phyloP scores from a whole-genome alignment of 768 basidiomycete genomes.

The Suillus paluster region DNA sequence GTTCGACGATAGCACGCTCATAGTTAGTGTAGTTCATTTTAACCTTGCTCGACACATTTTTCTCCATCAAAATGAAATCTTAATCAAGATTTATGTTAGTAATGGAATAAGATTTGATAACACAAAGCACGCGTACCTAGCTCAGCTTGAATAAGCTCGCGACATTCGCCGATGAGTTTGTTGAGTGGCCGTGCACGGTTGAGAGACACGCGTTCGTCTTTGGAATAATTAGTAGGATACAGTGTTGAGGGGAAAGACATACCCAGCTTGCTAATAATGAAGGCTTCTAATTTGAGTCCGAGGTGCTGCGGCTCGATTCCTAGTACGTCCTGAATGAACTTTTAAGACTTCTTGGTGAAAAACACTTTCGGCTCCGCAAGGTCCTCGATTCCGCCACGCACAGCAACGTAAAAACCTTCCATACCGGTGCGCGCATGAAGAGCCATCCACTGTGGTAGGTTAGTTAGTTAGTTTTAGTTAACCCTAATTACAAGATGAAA shows the following conservation, averaged over 20 bases:
- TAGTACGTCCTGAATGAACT: conserved; percentile 6
- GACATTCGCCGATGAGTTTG: conserved; percentile 12
- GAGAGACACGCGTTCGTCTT: background rate
- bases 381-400: conserved; percentile 7
- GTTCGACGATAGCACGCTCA: background rate
- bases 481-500: too few relatives aligned
- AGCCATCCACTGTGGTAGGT: too few relatives aligned
- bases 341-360: conserved; percentile 11
- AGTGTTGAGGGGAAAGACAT: background rate
- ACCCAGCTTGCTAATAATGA: conserved; percentile 9
- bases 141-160: conserved; percentile 5
- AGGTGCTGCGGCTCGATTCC: conserved; percentile 7
- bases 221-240: background rate
- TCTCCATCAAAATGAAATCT: conserved; percentile 1
- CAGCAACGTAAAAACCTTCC: conserved; percentile 12
- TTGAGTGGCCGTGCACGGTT: conserved; percentile 4
- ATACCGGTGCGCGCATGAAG: conserved; percentile 6
- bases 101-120: background rate
- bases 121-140: background rate
- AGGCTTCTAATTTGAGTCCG: conserved; percentile 5
- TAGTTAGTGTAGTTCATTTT: conserved; percentile 8
- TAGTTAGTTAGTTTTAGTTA: background rate
- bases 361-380: conserved; percentile 8
- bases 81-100: background rate
- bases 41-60: background rate